phyloP scores from a whole-genome alignment of 2,329 filamentous ascomycete genomes.

The Chrysoporthe puriensis region DNA sequence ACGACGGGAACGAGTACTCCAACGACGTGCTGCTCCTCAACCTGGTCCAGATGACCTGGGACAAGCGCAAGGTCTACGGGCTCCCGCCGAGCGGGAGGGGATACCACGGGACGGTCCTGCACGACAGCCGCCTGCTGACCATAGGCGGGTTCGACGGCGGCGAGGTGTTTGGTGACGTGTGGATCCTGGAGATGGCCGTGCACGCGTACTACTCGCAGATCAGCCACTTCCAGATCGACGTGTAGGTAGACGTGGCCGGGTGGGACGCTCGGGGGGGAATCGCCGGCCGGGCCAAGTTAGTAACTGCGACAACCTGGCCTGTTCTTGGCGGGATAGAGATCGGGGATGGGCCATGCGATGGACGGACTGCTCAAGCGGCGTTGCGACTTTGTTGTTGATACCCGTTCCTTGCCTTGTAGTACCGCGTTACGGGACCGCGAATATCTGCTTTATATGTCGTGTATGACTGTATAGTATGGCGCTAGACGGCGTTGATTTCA shows the following conservation, averaged over 20 bases:
- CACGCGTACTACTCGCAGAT: slow-evolving; percentile 76
- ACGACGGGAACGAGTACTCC: slow-evolving; percentile 71
- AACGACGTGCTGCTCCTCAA: slow-evolving; percentile 72
- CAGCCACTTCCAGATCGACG: slow-evolving; percentile 72
- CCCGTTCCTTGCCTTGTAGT: slow-evolving; percentile 16
- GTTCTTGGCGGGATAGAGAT: not conserved
- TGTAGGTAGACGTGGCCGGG: slow-evolving; percentile 41
- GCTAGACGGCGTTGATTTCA: slow-evolving; percentile 3
- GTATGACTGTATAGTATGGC: slow-evolving; percentile 1
- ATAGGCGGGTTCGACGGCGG: slow-evolving; percentile 71
- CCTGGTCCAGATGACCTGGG: slow-evolving; percentile 75
- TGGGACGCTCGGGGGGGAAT: no score
- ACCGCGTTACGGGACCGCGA: not conserved
- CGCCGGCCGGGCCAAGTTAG: no score
- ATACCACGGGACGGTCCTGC: slow-evolving; percentile 68
- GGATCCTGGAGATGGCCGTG: slow-evolving; percentile 68
- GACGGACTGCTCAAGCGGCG: not conserved
- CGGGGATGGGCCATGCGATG: not conserved
- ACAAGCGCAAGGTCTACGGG: slow-evolving; percentile 67
- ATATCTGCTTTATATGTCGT: slow-evolving; percentile 5
- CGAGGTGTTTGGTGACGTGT: slow-evolving; percentile 70
- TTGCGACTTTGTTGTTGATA: slow-evolving; percentile 21
- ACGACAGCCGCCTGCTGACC: slow-evolving; percentile 66
- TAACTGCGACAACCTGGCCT: no score
- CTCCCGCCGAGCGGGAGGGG: slow-evolving; percentile 64